These are phyloP conservation scores for Trichoderma lentiforme DNA, from an alignment of 2,329 filamentous ascomycete species.

Conservation along the genomic window DNA sequence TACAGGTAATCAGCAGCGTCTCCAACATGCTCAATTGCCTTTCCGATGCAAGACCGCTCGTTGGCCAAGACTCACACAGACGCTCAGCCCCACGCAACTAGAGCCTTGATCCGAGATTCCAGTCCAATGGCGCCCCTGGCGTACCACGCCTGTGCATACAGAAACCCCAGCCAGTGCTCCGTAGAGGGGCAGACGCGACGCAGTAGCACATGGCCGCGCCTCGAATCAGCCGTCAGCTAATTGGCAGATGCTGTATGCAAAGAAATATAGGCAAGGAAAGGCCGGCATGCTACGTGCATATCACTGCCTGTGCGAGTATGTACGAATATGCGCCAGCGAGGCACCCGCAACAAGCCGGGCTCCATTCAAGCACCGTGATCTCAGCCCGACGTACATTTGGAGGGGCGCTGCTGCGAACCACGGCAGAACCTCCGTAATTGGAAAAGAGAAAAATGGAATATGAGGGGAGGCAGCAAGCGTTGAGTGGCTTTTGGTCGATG, in stretches of 20 bases:
- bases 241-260: background rate
- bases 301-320: background rate
- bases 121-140: constrained; percentile 15
- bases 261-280: background rate
- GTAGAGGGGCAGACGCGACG: constrained; percentile 11
- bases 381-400: background rate
- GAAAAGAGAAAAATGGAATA: background rate
- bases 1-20: background rate
- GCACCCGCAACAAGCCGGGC: constrained; percentile 11
- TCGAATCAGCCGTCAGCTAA: constrained; percentile 4
- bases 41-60: constrained; percentile 4
- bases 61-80: constrained; percentile 3
- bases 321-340: constrained; percentile 1
- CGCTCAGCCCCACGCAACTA: background rate
- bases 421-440: background rate
- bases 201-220: constrained; percentile 14
- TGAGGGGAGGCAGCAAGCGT: background rate
- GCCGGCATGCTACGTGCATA: background rate
- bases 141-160: background rate
- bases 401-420: constrained; percentile 15
- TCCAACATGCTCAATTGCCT: background rate
- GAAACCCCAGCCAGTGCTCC: constrained; percentile 3
- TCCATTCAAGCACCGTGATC: constrained; percentile 6
- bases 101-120: constrained; percentile 10
- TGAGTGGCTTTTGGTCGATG: background rate